These are phyloP conservation scores for Nigrospora oryzae DNA, from an alignment of 2,329 filamentous ascomycete species.

Conservation along the genomic window DNA sequence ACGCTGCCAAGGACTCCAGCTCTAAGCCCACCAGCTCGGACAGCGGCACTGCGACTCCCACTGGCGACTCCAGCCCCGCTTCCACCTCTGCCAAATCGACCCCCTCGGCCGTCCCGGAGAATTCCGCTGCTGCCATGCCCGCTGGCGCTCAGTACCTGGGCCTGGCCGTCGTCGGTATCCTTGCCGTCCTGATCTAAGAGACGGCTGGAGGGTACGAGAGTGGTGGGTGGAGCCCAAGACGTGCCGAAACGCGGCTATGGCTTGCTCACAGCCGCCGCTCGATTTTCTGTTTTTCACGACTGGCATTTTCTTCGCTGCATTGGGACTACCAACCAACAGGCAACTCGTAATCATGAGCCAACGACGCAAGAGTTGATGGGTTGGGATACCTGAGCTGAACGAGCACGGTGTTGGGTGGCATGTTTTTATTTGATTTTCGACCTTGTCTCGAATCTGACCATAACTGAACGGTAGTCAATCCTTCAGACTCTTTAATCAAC, in stretches of 20 bases:
- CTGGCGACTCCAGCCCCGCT: constrained; percentile 9
- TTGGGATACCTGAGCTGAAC: no score
- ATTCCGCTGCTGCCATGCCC: constrained; percentile 12
- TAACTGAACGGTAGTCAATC: no score
- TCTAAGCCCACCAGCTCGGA: constrained; percentile 11
- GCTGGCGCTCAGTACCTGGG: constrained; percentile 23
- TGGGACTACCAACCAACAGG: no score
- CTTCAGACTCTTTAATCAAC: no score
- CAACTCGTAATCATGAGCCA: no score
- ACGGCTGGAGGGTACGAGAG: neutral
- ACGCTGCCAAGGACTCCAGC: constrained; percentile 25
- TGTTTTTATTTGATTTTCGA: no score
- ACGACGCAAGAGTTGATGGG: no score
- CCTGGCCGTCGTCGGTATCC: constrained; percentile 41
- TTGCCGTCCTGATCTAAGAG: constrained; percentile 43
- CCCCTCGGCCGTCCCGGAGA: constrained; percentile 11
- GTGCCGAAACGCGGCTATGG: neutral
- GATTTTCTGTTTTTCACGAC: no score
- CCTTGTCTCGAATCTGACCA: no score
- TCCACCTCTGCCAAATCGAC: constrained; percentile 7
- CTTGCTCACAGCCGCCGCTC: no score
- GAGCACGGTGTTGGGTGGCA: no score
- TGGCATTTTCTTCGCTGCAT: neutral
- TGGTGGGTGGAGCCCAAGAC: neutral
- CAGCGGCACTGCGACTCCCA: neutral